phyloP scores from a whole-genome alignment of 2,329 filamentous ascomycete genomes.

The Cladosporium sp. region DNA sequence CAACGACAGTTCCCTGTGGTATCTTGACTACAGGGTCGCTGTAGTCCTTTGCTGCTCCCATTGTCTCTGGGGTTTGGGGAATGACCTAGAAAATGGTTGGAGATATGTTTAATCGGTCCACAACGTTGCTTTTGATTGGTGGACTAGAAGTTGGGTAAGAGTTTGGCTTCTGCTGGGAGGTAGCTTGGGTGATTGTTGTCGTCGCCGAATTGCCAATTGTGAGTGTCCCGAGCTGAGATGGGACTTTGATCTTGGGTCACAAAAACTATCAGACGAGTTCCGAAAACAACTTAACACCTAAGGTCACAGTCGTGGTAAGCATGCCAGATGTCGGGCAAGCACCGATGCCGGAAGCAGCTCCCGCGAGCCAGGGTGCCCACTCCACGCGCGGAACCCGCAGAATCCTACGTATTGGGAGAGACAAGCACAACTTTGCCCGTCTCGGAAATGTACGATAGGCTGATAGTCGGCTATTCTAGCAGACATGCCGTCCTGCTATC shows the following conservation, averaged over 20 bases:
- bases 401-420: not conserved
- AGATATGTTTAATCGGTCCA: not conserved
- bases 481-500: not conserved
- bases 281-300: not conserved
- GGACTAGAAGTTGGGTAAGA: not conserved
- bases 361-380: constrained; percentile 6
- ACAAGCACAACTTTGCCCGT: not conserved
- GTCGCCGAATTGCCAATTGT: not conserved
- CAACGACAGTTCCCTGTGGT: constrained; percentile 9
- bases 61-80: not conserved
- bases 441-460: not conserved
- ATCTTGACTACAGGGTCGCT: not conserved
- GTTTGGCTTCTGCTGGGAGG: not conserved
- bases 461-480: not conserved
- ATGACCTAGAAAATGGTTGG: not conserved
- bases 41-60: constrained; percentile 13
- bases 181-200: not conserved
- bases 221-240: not conserved
- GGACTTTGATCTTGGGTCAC: not conserved
- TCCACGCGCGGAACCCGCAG: not conserved
- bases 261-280: not conserved
- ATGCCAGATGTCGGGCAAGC: constrained; percentile 16
- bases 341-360: constrained; percentile 15
- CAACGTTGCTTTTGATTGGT: not conserved
- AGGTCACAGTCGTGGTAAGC: not conserved